Base-by-base conservation (phyloP, 306 rosid species). In the Fragaria ananassa region DNA sequence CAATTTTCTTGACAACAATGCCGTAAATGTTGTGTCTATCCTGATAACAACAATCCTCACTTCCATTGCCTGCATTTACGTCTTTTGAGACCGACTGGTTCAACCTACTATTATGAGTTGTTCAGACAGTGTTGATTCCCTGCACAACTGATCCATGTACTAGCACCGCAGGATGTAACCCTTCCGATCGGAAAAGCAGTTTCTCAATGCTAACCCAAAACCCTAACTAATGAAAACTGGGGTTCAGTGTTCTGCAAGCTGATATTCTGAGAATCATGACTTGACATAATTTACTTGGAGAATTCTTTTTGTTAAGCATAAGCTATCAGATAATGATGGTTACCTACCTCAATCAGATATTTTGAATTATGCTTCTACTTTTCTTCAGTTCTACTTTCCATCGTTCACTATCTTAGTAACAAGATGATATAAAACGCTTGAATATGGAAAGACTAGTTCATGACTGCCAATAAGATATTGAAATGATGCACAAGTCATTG, bases 1-100 rank as follows among this genome's bases (percentile, higher is more conserved):
- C 72, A 79, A 68, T 78, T 79, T 81, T 71, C 98, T 94, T 50
- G 98, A 91, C 89, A 94, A 94, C 86, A 94, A 94, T 73, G 97
- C 80, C 25, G 98, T 94, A 81, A 94, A 94, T 82, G 75, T 81
- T 45, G 95, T 90, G 42, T 90, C 98, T 0, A 71, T 94, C 75
- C 54, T 91, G 75, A 74, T 94, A 80, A 94, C 98, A 82, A 35
- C 94, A 37, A 27, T 89, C 72, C 76, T 90, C 73, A 88, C 96
- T 61, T 78, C 96, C 51, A 21, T 89, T 4, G 89, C 89, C 71
- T 87, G 91, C 83, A 37, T 46, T 54, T 86, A 82, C 82, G 67
- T 82, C 41, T 94, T 94, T 75, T 94, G 79, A 88, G 76, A 81
- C 49, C 6, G 11, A 57, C 54, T 62, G 51, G 23, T 29, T 13